Evolutionary conservation across 2,329 filamentous ascomycete genomes (phyloP).

Genomic region (Neofusicoccum ribis): DNA sequence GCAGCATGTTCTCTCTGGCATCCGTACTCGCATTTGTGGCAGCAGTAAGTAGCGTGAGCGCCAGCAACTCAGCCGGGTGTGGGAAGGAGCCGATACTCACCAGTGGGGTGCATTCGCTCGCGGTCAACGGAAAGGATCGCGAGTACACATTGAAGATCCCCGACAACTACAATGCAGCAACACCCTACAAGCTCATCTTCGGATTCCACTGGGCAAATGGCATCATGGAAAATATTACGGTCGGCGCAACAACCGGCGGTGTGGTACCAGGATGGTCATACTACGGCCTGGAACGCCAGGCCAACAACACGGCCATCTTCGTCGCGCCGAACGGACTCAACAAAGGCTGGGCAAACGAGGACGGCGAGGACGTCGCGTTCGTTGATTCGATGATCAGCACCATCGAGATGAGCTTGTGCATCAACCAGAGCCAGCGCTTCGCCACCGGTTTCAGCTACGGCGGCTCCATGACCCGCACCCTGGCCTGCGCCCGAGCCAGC

Average conservation of each 20-base stretch:
- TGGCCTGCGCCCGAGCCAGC: constrained; percentile 45
- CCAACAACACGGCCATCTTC: constrained; percentile 44
- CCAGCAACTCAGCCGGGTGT: constrained; percentile 22
- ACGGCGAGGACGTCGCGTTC: constrained; percentile 46
- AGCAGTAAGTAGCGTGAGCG: not conserved
- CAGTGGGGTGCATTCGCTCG: constrained; percentile 22
- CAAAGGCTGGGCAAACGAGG: constrained; percentile 47
- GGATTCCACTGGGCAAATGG: constrained; percentile 44
- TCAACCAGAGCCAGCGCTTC: constrained; percentile 45
- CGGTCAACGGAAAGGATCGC: constrained; percentile 40
- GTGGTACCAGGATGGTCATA: constrained; percentile 26
- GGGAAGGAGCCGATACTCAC: constrained; percentile 25
- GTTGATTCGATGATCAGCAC: constrained; percentile 41
- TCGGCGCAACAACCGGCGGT: constrained; percentile 29
- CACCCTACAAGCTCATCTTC: constrained; percentile 46
- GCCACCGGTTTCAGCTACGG: constrained; percentile 50
- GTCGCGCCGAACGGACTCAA: constrained; percentile 45
- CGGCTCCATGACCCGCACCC: constrained; percentile 44
- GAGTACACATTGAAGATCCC: constrained; percentile 44
- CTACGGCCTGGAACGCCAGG: constrained; percentile 42
- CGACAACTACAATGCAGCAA: constrained; percentile 42
- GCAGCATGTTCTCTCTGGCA: too few relatives aligned
- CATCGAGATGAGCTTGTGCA: constrained; percentile 44
- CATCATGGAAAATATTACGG: constrained; percentile 22
- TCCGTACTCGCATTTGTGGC: too few relatives aligned